Percentiles rank a stretch among this genome's conserved stretches.
Conservation (phyloP, 129 eudicot genomes). For the sunflower (Helianthus annuus) region DNA sequence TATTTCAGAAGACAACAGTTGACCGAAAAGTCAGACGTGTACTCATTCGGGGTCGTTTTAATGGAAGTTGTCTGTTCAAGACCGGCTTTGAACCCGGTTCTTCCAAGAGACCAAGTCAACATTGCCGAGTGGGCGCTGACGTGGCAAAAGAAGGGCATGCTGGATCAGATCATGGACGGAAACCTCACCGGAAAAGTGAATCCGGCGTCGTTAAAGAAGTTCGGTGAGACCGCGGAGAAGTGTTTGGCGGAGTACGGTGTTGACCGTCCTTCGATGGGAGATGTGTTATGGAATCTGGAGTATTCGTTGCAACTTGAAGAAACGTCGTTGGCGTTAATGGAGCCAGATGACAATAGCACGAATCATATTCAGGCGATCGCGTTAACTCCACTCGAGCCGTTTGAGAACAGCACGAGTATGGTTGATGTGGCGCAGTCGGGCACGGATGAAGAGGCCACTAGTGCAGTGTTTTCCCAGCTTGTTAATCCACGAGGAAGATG, state of each 20-base stretch:
- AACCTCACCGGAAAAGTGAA: conserved; percentile 46
- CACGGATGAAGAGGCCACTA: conserved; percentile 39
- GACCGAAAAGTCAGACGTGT: conserved; percentile 32
- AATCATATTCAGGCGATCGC: conserved; percentile 59
- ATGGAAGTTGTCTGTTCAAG: conserved; percentile 77
- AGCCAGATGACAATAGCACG: conserved; percentile 44
- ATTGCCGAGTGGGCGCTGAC: conserved; percentile 87
- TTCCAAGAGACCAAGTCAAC: conserved; percentile 83
- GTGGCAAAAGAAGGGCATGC: conserved; percentile 61
- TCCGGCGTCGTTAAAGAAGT: conserved; percentile 49
- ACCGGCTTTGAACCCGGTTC: conserved; percentile 66
- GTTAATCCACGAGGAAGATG: conserved; percentile 54
- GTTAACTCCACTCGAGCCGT: conserved; percentile 60
- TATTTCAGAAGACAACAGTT: conserved; percentile 37
- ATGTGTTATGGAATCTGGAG: conserved; percentile 78
- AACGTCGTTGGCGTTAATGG: conserved; percentile 44
- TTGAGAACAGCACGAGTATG: conserved; percentile 46
- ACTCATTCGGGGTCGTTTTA: conserved; percentile 70
- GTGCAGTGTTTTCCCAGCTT: conserved; percentile 50
- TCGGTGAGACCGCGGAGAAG: conserved; percentile 77
- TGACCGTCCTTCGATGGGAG: conserved; percentile 80
- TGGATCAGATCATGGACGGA: conserved; percentile 61
- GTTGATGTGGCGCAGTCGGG: conserved; percentile 29
- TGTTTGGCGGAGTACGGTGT: conserved; percentile 79
- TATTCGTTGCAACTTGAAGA: conserved; percentile 73